Base-by-base conservation (phyloP, 495 filamentous ascomycete species). In the Letharia lupina region DNA sequence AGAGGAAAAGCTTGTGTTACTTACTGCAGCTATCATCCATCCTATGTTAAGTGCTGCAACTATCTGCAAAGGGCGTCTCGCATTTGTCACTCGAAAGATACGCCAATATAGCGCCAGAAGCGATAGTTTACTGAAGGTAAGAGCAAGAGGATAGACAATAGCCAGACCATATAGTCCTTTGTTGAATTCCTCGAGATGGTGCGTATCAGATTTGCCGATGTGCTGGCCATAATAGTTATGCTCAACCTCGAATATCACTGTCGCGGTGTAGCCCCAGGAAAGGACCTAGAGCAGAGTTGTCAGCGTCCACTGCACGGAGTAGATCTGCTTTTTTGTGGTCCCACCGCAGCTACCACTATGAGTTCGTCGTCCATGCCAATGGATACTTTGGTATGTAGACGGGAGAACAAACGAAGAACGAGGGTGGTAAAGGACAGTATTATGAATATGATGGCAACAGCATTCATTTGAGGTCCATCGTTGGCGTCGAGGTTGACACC, bases 301-400 rank as follows among this genome's bases (percentile, higher is more conserved):
- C 23, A 52, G 48, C n/a, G 48, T 52, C 23, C 23, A 28, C 2
- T 52, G 48, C 4, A 13, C 7, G 23, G n/a, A 12, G 13, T 12
- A 28, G n/a, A 28, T 28, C n/a, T 52, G 23, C 23, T 52, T 28
- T 52, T 3, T 1, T 12, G 8, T n/a, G 13, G 48, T 28, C 48
- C 10, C n/a, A 52, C 48, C 48, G 48, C 48, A 52, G 48, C 48
- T 52, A 52, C 48, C 48, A 52, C n/a, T 12, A 52, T 52, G 48
- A 52, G 48, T 23, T 10, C 12, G 48, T 52, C 48, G 20, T 52
- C 48, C n/a, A 52, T 0, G 5, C 3, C 48, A 52, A 52, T 52
- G 2, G 48, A n/a, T 28, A 52, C 48, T 11, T 52, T n/a, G 11
- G 48, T 52, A 28, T 12, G 1, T 28, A 52, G 23, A 13, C 48